Percentiles rank a stretch among this genome's conserved stretches.
Conservation (phyloP, 129 eudicot species). For the Mikania micrantha region DNA sequence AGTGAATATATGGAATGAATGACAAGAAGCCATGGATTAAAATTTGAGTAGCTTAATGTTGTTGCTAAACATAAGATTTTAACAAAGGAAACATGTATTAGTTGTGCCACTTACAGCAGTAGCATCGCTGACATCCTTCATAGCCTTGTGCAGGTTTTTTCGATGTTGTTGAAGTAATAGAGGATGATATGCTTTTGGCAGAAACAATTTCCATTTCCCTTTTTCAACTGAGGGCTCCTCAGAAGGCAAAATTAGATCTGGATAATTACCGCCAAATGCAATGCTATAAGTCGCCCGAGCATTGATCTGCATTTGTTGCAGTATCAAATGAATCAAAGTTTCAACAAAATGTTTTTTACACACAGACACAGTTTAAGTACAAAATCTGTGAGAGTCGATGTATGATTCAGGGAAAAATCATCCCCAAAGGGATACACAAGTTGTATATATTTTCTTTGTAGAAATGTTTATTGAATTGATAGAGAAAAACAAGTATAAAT, state of each 20-base stretch:
- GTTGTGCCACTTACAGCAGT: conserved; percentile 53
- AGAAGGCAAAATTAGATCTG: conserved; percentile 48
- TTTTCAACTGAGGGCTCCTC: conserved; percentile 36
- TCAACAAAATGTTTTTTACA: neutral
- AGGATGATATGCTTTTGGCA: conserved; percentile 89
- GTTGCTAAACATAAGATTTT: neutral
- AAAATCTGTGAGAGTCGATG: neutral
- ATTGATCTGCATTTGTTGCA: conserved; percentile 53
- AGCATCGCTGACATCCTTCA: conserved; percentile 60
- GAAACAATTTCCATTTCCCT: conserved; percentile 67
- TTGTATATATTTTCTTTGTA: neutral
- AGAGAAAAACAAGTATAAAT: neutral
- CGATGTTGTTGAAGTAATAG: conserved; percentile 74
- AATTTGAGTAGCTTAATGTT: conserved; percentile 3
- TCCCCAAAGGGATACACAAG: neutral
- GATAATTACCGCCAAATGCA: conserved; percentile 73
- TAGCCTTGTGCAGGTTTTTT: conserved; percentile 51
- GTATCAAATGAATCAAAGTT: conserved; percentile 15
- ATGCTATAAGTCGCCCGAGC: conserved; percentile 90
- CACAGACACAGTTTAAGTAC: conserved; percentile 7
- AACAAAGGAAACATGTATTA: neutral
- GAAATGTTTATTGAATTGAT: neutral
- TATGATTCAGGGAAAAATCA: conserved; percentile 1
- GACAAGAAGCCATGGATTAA: neutral
- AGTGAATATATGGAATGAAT: conserved; percentile 16